phyloP scores from a whole-genome alignment of 2,329 filamentous ascomycete species.

The Epichloe typhina region DNA sequence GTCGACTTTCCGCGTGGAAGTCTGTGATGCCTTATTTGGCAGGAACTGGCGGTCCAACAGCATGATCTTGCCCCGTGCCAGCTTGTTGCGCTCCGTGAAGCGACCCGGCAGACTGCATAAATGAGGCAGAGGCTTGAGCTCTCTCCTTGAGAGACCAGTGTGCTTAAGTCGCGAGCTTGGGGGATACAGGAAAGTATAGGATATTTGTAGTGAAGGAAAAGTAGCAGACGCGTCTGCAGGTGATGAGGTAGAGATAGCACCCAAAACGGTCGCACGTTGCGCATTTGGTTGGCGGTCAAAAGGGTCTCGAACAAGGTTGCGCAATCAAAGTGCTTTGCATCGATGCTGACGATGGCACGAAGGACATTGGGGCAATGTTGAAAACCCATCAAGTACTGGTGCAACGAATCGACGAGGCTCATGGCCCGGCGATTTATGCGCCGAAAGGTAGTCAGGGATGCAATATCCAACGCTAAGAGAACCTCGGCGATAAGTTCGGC shows the following conservation, averaged over 20 bases:
- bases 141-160: neutral
- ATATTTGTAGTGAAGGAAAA: constrained; percentile 19
- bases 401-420: constrained; percentile 22
- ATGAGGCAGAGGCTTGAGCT: neutral
- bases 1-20: neutral
- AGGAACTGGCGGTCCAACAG: constrained; percentile 6
- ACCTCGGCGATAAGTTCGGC: constrained; percentile 16
- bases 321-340: constrained; percentile 18
- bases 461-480: constrained; percentile 19
- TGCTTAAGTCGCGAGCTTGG: neutral
- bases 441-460: constrained; percentile 22
- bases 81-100: constrained; percentile 3
- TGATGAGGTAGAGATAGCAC: constrained; percentile 25
- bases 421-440: constrained; percentile 22
- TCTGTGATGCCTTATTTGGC: neutral
- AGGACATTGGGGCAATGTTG: constrained; percentile 18
- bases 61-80: neutral
- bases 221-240: constrained; percentile 26
- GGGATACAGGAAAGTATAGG: constrained; percentile 17
- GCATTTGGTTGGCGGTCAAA: constrained; percentile 16
- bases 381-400: constrained; percentile 19
- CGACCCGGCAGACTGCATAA: constrained; percentile 7
- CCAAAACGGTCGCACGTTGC: constrained; percentile 24
- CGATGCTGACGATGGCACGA: constrained; percentile 21
- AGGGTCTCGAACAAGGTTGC: constrained; percentile 20